A percentile compares a stretch with the other conserved stretches of the same genome.
Evolutionary conservation across 2,329 filamentous ascomycete genomes (phyloP).

Genomic region (Claviceps lovelessii): DNA sequence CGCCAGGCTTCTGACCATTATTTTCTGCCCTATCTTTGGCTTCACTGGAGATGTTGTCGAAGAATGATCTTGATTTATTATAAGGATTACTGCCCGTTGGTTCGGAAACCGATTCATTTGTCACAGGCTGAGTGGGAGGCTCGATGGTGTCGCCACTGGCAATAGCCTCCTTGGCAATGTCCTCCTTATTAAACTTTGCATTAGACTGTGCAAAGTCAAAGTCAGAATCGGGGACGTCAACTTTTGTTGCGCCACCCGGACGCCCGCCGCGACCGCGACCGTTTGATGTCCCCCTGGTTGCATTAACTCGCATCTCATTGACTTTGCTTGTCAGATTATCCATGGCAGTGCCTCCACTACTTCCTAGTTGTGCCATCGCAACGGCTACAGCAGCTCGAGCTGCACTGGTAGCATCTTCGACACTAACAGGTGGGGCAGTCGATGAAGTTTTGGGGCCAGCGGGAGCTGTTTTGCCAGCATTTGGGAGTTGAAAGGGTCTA

Average conservation of each 20-base stretch:
- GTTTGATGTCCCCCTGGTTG: slow-evolving; percentile 34
- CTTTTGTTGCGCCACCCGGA: slow-evolving; percentile 38
- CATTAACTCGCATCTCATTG: slow-evolving; percentile 59
- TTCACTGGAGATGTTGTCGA: slow-evolving; percentile 96
- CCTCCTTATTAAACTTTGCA: slow-evolving; percentile 33
- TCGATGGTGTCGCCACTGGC: slow-evolving; percentile 56
- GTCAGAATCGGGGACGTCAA: slow-evolving; percentile 80
- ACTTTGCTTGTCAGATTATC: slow-evolving; percentile 64
- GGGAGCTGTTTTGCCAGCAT: slow-evolving; percentile 12
- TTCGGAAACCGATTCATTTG: slow-evolving; percentile 25
- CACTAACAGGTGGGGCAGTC: slow-evolving; percentile 23
- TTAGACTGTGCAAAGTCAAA: slow-evolving; percentile 66
- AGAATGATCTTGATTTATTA: slow-evolving; percentile 83
- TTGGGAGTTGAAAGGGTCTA: slow-evolving; percentile 24
- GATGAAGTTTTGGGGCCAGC: slow-evolving; percentile 23
- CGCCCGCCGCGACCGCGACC: slow-evolving; percentile 37
- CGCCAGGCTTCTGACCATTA: slow-evolving; percentile 51
- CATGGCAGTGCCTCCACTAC: slow-evolving; percentile 33
- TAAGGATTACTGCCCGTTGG: slow-evolving; percentile 42
- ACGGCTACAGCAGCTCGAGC: slow-evolving; percentile 66
- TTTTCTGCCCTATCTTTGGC: slow-evolving; percentile 74
- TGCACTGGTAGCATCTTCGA: slow-evolving; percentile 57
- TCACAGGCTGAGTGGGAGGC: slow-evolving; percentile 24
- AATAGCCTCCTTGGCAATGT: slow-evolving; percentile 73
- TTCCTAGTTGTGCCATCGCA: slow-evolving; percentile 58